Evolutionary conservation across 305 asterid species (phyloP), one percentile per base, ranked within the genome.

Genomic region (Stenogyne calaminthoides): DNA sequence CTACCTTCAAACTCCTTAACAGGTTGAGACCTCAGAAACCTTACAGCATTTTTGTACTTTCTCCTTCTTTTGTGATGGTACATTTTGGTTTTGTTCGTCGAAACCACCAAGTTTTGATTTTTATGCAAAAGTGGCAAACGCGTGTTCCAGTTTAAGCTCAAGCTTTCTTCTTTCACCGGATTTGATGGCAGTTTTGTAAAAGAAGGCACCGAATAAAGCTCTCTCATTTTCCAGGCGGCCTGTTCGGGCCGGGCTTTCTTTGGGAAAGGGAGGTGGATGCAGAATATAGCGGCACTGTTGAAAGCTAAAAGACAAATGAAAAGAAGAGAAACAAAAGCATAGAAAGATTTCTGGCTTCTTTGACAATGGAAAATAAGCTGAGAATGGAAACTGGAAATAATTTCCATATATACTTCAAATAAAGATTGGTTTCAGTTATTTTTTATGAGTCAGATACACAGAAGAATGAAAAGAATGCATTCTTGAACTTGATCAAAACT

Each of bases 251-350:
- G 67, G 27, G 46, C 27, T 42, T 47, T 84, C 0, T 74, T 82
- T 62, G 84, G 89, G 54, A 89, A 79, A 0, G 92, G 92, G 75
- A 89, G 19, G 16, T 67, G 77, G 74, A 87, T 29, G 46, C 78
- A 84, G 86, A 90, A 92, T 56, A 90, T 82, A 68, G 85, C 65
- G 62, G 86, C 85, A 54, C 82, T 71, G 55, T 92, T 91, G 55
- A 83, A 89, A 76, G 88, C 91, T 75, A 94, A 59, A 14, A 92
- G 95, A 47, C 83, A 80, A 40, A 92, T 80, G 51, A 88, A 76
- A 32, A 83, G 65, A 37, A 88, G 74, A 51, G 96, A 84, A 46
- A 79, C 15, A 63, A 88, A 64, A 73, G 89, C 89, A 75, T 25
- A 87, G 69, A 87, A 70, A 27, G 96, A 85, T 76, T 71, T 81